A percentile compares a stretch with the other conserved stretches of the same genome.
phyloP scores from a whole-genome alignment of 2,329 filamentous ascomycete species.

The Sclerotinia borealis region DNA sequence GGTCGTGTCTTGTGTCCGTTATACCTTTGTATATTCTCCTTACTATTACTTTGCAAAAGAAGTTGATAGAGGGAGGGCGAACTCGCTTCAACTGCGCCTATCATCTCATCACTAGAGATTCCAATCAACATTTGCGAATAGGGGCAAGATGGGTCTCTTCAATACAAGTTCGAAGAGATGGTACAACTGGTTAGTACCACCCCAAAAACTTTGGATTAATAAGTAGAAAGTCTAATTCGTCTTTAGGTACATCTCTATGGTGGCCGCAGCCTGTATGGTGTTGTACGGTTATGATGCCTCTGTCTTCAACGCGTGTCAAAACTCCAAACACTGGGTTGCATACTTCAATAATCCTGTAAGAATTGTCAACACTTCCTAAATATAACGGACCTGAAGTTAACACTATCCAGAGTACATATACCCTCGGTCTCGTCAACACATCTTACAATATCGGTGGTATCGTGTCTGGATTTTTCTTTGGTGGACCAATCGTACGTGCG shows the following conservation, averaged over 20 bases:
- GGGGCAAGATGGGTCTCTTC: not conserved
- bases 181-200: conserved; percentile 10
- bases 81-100: not conserved
- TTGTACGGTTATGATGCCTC: conserved; percentile 70
- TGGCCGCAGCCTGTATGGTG: conserved; percentile 68
- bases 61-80: not conserved
- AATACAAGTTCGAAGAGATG: conserved; percentile 8
- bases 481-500: conserved; percentile 43
- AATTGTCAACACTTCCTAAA: not conserved
- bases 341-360: conserved; percentile 47
- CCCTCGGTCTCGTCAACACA: conserved; percentile 56
- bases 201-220: not conserved
- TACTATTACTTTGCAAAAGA: not conserved
- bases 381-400: not conserved
- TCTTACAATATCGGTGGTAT: conserved; percentile 67
- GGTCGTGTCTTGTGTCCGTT: not conserved
- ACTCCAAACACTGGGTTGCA: conserved; percentile 57
- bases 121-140: not conserved
- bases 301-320: conserved; percentile 67
- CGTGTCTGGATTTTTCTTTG: conserved; percentile 60
- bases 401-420: conserved; percentile 29
- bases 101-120: not conserved
- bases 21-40: not conserved
- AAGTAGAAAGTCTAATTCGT: not conserved
- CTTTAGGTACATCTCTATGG: conserved; percentile 58